phyloP scores from a whole-genome alignment of 371 early-diverging fungal genomes.

The Mucor irregularis region DNA sequence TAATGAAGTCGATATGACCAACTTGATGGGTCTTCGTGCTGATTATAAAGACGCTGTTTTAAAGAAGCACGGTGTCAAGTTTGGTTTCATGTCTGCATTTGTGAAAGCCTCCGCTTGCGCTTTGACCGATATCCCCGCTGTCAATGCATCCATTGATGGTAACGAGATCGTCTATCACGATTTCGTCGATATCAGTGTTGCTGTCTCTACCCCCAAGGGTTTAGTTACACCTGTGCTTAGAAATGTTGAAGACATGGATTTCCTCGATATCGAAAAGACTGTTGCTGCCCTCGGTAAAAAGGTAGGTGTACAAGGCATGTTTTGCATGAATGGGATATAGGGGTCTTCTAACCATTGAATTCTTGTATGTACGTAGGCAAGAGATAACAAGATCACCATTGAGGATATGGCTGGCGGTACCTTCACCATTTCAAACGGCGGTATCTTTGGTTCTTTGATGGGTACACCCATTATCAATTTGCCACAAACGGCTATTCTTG shows the following conservation, averaged over 20 bases:
- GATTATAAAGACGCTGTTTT: conserved; percentile 93
- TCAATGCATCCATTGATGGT: conserved; percentile 92
- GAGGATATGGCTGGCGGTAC: conserved; percentile 98
- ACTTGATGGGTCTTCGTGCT: conserved; percentile 85
- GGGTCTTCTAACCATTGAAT: too few relatives aligned
- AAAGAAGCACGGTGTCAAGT: conserved; percentile 94
- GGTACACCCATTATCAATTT: conserved; percentile 98
- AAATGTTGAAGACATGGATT: conserved; percentile 84
- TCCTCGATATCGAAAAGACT: conserved; percentile 89
- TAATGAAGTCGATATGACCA: conserved; percentile 98
- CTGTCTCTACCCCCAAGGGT: conserved; percentile 98
- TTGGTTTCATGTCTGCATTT: conserved; percentile 98
- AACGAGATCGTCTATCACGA: conserved; percentile 90
- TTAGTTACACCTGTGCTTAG: conserved; percentile 96
- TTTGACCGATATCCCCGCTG: conserved; percentile 85
- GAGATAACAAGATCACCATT: conserved; percentile 92
- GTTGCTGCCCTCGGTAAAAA: conserved; percentile 88
- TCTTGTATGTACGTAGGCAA: conserved; percentile 62
- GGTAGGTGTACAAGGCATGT: too few relatives aligned
- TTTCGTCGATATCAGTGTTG: conserved; percentile 94
- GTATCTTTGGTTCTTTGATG: conserved; percentile 94
- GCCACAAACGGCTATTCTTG: conserved; percentile 96
- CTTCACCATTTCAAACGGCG: conserved; percentile 98
- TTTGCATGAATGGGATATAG: too few relatives aligned
- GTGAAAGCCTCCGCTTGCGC: conserved; percentile 88